These are phyloP conservation scores for Magnolia changhungtana DNA, from an alignment of 164 flowering plant genomes.

Conservation along the genomic window DNA sequence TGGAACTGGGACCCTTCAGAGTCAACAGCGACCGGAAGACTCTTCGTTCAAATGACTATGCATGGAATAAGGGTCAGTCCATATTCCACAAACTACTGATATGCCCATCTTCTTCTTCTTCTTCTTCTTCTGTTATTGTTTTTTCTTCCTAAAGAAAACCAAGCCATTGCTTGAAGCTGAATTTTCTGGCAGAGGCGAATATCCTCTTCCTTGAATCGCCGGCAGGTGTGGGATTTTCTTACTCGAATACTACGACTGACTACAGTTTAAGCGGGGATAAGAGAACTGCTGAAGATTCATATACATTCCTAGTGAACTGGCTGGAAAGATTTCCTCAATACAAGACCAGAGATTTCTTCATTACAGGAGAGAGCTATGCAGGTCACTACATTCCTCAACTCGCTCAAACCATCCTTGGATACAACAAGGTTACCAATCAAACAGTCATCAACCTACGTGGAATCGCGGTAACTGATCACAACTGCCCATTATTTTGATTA, in stretches of 20 bases:
- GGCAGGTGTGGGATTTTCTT: constrained; percentile 4
- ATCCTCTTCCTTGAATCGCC: constrained; percentile 2
- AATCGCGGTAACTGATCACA: constrained; percentile 29
- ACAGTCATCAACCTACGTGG: constrained; percentile 57
- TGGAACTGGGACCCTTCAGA: constrained; percentile 60
- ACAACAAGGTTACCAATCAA: constrained; percentile 38
- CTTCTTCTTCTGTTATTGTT: neutral
- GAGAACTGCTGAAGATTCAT: constrained; percentile 51
- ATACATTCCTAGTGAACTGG: constrained; percentile 60
- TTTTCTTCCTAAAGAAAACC: too few relatives aligned
- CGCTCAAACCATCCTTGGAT: constrained; percentile 46
- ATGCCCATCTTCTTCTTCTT: neutral
- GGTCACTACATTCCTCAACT: constrained; percentile 65
- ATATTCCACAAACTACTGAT: too few relatives aligned
- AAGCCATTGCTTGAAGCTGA: too few relatives aligned
- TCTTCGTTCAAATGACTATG: constrained; percentile 33
- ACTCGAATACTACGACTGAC: neutral
- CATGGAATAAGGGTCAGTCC: constrained; percentile 34
- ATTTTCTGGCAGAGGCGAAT: neutral
- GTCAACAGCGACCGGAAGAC: constrained; percentile 47
- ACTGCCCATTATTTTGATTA: neutral
- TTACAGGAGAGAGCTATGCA: constrained; percentile 58
- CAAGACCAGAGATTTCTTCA: constrained; percentile 42
- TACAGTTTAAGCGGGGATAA: neutral
- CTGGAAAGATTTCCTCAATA: constrained; percentile 44